Conservation (phyloP, 1,284 basidiomycete genomes). For the Porodaedalea pini region DNA sequence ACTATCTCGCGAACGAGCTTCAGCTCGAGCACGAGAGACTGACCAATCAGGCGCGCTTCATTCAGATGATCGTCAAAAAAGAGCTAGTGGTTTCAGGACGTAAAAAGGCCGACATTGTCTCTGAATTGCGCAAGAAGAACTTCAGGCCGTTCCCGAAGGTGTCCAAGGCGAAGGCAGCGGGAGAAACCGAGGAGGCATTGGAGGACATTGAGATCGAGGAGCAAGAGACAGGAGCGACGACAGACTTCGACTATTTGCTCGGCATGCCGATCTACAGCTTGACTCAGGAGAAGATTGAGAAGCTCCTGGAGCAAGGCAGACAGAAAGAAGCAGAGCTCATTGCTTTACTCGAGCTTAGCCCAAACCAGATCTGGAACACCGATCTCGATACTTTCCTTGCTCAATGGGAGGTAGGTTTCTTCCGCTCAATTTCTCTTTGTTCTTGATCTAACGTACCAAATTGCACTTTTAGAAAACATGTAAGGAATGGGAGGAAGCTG, state of each 20-base stretch:
- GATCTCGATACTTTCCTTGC: constrained; percentile 84
- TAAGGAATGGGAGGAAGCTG: constrained; percentile 55
- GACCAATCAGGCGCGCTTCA: constrained; percentile 95
- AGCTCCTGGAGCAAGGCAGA: constrained; percentile 75
- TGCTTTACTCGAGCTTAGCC: constrained; percentile 72
- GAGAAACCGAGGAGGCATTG: constrained; percentile 63
- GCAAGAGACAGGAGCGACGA: constrained; percentile 38
- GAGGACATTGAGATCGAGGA: constrained; percentile 53
- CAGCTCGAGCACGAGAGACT: constrained; percentile 82
- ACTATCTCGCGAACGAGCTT: constrained; percentile 83
- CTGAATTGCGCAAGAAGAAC: constrained; percentile 77
- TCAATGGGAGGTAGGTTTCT: constrained; percentile 74
- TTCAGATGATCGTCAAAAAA: constrained; percentile 92
- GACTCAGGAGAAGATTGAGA: constrained; percentile 94
- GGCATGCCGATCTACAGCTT: constrained; percentile 95
- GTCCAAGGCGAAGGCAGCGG: constrained; percentile 65
- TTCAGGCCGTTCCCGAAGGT: constrained; percentile 91
- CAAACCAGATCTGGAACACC: constrained; percentile 86
- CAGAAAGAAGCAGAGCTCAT: constrained; percentile 86
- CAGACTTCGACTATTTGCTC: constrained; percentile 93
- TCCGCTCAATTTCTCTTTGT: not conserved
- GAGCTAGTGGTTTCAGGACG: constrained; percentile 90
- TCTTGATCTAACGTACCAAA: not conserved
- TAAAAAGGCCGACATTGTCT: constrained; percentile 85
- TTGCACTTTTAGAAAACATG: constrained; percentile 49